phyloP scores from a whole-genome alignment of 805 yeast species.

The Lachancea mirantina region DNA sequence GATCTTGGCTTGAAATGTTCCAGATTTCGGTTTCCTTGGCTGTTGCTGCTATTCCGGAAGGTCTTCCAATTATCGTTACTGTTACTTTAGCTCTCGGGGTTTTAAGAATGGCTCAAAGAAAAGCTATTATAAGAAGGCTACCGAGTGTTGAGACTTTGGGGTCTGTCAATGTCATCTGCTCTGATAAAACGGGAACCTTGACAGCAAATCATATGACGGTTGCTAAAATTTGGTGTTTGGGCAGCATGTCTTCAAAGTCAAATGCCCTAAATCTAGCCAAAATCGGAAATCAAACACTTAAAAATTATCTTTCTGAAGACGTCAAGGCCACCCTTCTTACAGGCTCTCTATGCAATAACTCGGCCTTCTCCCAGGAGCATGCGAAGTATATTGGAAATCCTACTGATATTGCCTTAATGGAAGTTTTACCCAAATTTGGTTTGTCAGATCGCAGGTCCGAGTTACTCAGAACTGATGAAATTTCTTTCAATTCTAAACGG shows the following conservation, averaged over 20 bases:
- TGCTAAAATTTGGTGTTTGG: constrained; percentile 73
- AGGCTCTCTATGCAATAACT: constrained; percentile 71
- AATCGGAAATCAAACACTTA: constrained; percentile 34
- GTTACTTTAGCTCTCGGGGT: constrained; percentile 96
- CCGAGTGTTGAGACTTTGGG: constrained; percentile 96
- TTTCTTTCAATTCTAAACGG: constrained; percentile 77
- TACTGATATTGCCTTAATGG: constrained; percentile 86
- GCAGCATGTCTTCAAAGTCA: constrained; percentile 38
- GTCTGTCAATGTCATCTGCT: constrained; percentile 86
- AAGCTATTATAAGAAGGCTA: constrained; percentile 87
- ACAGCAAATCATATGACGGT: constrained; percentile 91
- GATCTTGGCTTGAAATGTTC: constrained; percentile 95
- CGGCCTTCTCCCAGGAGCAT: constrained; percentile 59
- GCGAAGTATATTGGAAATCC: constrained; percentile 83
- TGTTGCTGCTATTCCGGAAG: constrained; percentile 99
- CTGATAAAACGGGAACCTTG: constrained; percentile 86
- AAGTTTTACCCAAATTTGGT: constrained; percentile 62
- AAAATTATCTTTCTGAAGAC: constrained; percentile 45
- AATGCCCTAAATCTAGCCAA: constrained; percentile 40
- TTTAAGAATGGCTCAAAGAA: constrained; percentile 87
- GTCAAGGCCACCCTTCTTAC: constrained; percentile 49
- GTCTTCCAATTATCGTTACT: constrained; percentile 95
- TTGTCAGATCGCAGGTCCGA: constrained; percentile 62
- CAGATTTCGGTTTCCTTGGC: constrained; percentile 95
- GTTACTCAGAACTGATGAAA: constrained; percentile 53